Evolutionary conservation across 306 rosid species (phyloP).

Genomic region (Sicyos baderoa): DNA sequence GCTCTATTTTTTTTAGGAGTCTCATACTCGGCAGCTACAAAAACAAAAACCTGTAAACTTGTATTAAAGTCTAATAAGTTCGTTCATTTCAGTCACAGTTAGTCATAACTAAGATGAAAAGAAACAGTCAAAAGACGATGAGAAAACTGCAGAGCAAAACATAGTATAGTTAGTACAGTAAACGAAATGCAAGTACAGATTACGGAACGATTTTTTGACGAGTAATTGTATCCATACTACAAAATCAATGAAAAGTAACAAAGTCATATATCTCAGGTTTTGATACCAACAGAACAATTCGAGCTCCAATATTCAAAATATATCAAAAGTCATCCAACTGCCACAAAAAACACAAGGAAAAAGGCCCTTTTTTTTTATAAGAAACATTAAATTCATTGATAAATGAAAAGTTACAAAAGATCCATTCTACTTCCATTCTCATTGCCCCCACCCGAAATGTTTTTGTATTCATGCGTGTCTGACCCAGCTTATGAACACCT

Average conservation of each 20-base stretch:
- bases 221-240: background rate
- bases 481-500: too few relatives aligned
- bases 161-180: background rate
- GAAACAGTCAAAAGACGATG: background rate
- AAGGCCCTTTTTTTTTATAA: too few relatives aligned
- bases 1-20: too few relatives aligned
- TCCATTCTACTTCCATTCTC: too few relatives aligned
- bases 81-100: background rate
- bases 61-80: background rate
- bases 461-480: too few relatives aligned
- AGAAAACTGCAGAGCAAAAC: background rate
- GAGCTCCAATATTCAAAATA: background rate
- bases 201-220: background rate
- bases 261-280: background rate
- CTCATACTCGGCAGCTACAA: conserved; percentile 58
- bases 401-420: too few relatives aligned
- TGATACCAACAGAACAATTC: background rate
- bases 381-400: too few relatives aligned
- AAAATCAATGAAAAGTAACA: background rate
- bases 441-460: too few relatives aligned
- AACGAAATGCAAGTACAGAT: background rate
- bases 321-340: background rate
- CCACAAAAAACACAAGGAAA: background rate
- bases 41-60: conserved; percentile 46
- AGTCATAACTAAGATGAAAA: background rate